phyloP scores from a whole-genome alignment of 2,329 filamentous ascomycete species.

The Hymenoscyphus fraxineus region DNA sequence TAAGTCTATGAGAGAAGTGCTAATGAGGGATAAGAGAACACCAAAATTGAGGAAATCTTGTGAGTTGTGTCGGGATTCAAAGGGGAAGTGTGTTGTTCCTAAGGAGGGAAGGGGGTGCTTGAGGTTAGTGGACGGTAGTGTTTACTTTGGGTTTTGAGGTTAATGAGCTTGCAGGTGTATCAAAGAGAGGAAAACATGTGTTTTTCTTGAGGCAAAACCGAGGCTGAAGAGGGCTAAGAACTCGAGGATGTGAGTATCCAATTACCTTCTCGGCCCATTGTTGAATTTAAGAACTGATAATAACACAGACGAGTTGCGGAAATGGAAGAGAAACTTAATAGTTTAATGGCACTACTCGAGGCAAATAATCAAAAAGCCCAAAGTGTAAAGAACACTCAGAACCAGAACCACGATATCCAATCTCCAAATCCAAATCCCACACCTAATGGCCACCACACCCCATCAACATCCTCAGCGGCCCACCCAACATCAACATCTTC shows the following conservation, averaged over 20 bases:
- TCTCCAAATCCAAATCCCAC: not conserved
- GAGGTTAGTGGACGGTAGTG: conserved; percentile 43
- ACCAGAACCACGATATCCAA: not conserved
- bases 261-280: not conserved
- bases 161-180: conserved; percentile 13
- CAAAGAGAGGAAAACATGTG: conserved; percentile 23
- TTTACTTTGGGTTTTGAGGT: conserved; percentile 41
- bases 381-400: not conserved
- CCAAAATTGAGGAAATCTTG: conserved; percentile 37
- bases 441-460: not conserved
- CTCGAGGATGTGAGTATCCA: conserved; percentile 40
- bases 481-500: conserved; percentile 5
- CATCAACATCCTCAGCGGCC: not conserved
- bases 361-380: conserved; percentile 12
- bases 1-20: not conserved
- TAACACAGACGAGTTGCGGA: conserved; percentile 32
- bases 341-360: conserved; percentile 20
- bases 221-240: conserved; percentile 47
- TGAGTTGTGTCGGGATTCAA: conserved; percentile 51
- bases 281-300: not conserved
- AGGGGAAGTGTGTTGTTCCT: conserved; percentile 50
- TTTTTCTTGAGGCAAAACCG: conserved; percentile 48
- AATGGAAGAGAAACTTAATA: conserved; percentile 35
- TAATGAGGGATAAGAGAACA: conserved; percentile 1
- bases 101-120: conserved; percentile 47